Base-by-base conservation (phyloP, 2,329 filamentous ascomycete genomes). In the Elsinoe ampelina region DNA sequence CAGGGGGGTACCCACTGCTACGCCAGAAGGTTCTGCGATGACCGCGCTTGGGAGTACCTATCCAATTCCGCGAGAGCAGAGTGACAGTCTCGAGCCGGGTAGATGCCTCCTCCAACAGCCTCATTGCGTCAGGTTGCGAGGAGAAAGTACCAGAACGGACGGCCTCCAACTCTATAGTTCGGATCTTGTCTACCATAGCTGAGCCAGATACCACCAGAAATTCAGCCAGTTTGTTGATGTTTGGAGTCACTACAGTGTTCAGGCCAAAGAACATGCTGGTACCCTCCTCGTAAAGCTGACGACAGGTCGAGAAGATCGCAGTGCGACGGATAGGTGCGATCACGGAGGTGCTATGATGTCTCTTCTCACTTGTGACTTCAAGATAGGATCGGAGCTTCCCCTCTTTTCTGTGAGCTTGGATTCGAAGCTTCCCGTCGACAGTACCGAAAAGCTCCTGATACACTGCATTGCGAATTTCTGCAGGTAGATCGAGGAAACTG, bases 401-500 rank as follows among this genome's bases (percentile, higher is more conserved):
- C 13, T 39, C 13, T 17, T 19, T 36, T 17, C 26, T 52, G 4
- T 15, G 48, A 11, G 6, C 20, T 12, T n/a, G 3, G 19, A 52
- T 26, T 2, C 13, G 26, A 13, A 39, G 20, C 26, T 36, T 34
- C 2, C 38, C 19, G n/a, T 39, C 35, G 32, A 15, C 6, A 2
- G 10, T n/a, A 10, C 11, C 1, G 15, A 52, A 52, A 2, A 52
- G 48, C 34, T 52, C 6, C 5, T 11, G 17, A 12, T 52, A 52
- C 1, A 52, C 58, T 43, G 42, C 51, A 20, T 39, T 39, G 2
- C 61, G 58, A 1, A 64, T 45, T 57, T 65, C 63, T 1, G 60
- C 19, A 5, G 62, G 62, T 0, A 64, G 47, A 13, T 62, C 60
- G 20, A 63, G 34, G 54, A 65, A 59, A 30, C 26, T 55, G 10